Conservation (phyloP, 2,329 filamentous ascomycete genomes). For the Trichoderma simmonsii region DNA sequence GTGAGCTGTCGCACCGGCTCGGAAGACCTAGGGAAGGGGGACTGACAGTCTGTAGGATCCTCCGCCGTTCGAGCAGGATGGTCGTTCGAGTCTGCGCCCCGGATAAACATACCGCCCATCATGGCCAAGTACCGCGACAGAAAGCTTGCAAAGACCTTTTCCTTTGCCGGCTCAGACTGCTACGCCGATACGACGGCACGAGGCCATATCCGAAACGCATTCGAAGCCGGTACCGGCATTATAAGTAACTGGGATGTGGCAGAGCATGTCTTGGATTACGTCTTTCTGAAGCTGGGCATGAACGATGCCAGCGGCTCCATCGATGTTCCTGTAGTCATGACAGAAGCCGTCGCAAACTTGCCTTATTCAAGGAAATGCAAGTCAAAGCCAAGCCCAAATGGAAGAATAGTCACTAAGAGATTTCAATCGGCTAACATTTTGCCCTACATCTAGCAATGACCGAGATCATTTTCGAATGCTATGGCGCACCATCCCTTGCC, state of each 20-base stretch:
- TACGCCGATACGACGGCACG: constrained; percentile 91
- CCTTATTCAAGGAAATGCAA: constrained; percentile 83
- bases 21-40: not conserved
- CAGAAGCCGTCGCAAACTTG: constrained; percentile 88
- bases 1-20: constrained; percentile 43
- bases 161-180: constrained; percentile 88
- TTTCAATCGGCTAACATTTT: constrained; percentile 1
- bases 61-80: constrained; percentile 88
- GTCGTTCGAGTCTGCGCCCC: constrained; percentile 85
- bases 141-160: constrained; percentile 87
- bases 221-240: constrained; percentile 85
- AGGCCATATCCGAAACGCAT: constrained; percentile 85
- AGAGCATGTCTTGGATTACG: constrained; percentile 90
- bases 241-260: constrained; percentile 98
- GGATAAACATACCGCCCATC: constrained; percentile 78
- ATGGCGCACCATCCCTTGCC: constrained; percentile 81
- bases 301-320: constrained; percentile 71
- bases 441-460: constrained; percentile 69
- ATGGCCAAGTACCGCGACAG: constrained; percentile 95
- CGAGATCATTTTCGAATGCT: constrained; percentile 95
- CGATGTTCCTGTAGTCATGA: constrained; percentile 89
- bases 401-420: no score
- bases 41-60: constrained; percentile 59
- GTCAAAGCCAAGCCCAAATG: constrained; percentile 31
- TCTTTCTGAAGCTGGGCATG: constrained; percentile 90